Base-by-base conservation (phyloP, 179 eudicot genomes). In the Beta lomatogona region DNA sequence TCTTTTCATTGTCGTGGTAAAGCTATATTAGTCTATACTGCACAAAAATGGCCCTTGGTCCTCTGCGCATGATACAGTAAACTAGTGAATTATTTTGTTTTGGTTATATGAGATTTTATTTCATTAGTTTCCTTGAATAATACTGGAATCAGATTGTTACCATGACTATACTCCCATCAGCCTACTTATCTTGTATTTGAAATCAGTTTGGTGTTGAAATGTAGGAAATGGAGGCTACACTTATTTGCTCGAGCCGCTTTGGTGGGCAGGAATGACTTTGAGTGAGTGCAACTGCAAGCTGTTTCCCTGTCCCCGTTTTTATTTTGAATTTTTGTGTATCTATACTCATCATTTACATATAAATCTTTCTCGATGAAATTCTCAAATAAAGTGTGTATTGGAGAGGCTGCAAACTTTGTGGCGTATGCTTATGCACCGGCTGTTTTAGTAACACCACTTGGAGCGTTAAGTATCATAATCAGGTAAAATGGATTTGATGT, bases 401-500 rank as follows among this genome's bases (percentile, higher is more conserved):
- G 98, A 60, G 98, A 95, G 84, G 88, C 80, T 36, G 97, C 97
- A 46, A 95, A 93, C 79, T 95, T 93, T 82, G 97, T 92, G 79
- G 98, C 98, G 59, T 95, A 95, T 85, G 93, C 89, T 71, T 95
- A 83, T 88, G 98, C 98, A 82, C 98, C 98, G 15, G 98, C 98
- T 21, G 92, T 95, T 80, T 91, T 95, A 22, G 98, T 95, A 77
- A 95, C 98, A 66, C 98, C 98, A 75, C 98, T 93, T 70, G 98
- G 98, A 83, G 98, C 98, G 54, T 82, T 95, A 77, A 95, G 98
- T 88, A 95, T 95, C 58, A 95, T 95, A 75, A 88, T 95, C 31
- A 95, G 98, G 98, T 93, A 85, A 83, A n/a, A 58, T 75, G 76
- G 77, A 59, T 53, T 22, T 78, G 46, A 68, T 84, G 21, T 76